Conservation (phyloP, 805 yeast species). For the Cyberlindnera subsufficiens region DNA sequence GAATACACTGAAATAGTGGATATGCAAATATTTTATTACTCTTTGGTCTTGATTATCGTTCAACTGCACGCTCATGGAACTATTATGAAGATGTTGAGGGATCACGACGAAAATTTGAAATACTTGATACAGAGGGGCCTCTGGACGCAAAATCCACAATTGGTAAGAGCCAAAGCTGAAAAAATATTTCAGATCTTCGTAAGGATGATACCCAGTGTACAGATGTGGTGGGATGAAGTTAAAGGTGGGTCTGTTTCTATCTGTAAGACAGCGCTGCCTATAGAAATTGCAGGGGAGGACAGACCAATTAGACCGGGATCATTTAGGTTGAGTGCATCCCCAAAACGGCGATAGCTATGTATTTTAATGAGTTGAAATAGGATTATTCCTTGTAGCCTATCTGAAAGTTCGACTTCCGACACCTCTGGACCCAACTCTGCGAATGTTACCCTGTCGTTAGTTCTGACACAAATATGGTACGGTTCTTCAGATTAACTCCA, state of each 20-base stretch:
- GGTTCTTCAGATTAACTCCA: too few relatives aligned
- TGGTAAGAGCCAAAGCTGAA: conserved; percentile 21
- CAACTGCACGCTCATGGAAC: conserved; percentile 31
- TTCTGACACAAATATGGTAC: too few relatives aligned
- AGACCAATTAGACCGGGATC: conserved; percentile 13
- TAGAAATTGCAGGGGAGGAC: background rate
- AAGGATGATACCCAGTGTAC: conserved; percentile 11
- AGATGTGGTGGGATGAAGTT: conserved; percentile 20
- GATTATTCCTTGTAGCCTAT: too few relatives aligned
- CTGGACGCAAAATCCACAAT: conserved; percentile 24
- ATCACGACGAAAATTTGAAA: conserved; percentile 23
- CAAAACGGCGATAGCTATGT: background rate
- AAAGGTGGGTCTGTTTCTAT: conserved; percentile 14
- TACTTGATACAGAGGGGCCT: conserved; percentile 31
- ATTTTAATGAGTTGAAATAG: too few relatives aligned
- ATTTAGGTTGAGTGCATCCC: conserved; percentile 4
- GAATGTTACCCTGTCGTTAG: too few relatives aligned
- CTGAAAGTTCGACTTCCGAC: too few relatives aligned
- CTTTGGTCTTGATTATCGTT: conserved; percentile 17
- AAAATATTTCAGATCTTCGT: conserved; percentile 21
- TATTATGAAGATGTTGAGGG: conserved; percentile 26
- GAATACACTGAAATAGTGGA: conserved; percentile 18
- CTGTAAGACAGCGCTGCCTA: background rate
- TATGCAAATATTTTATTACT: conserved; percentile 23
- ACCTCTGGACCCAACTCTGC: too few relatives aligned